Percentiles rank a stretch among this genome's conserved stretches.
phyloP scores from a whole-genome alignment of 495 filamentous ascomycete species.

The Neurospora discreta region DNA sequence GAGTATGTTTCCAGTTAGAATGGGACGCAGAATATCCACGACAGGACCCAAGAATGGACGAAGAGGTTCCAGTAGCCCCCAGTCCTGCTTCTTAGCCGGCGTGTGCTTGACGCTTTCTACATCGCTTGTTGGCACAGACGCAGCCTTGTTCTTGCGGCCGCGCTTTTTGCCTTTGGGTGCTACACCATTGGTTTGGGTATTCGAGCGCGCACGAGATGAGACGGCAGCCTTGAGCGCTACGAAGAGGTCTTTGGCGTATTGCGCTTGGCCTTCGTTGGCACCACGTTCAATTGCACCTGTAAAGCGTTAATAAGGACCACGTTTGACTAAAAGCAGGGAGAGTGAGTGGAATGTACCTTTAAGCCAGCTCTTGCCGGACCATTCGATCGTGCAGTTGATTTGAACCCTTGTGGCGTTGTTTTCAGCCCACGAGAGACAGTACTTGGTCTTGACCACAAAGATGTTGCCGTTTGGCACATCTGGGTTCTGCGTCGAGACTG shows the following conservation, averaged over 20 bases:
- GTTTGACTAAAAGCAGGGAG: neutral
- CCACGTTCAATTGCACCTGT: conserved; percentile 87
- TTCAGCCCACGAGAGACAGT: conserved; percentile 85
- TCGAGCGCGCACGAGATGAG: conserved; percentile 46
- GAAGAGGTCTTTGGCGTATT: conserved; percentile 68
- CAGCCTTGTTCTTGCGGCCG: conserved; percentile 46
- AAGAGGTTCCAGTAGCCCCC: conserved; percentile 75
- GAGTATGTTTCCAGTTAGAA: conserved; percentile 61
- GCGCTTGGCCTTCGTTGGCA: conserved; percentile 76
- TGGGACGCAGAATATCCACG: conserved; percentile 53
- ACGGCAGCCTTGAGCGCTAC: conserved; percentile 63
- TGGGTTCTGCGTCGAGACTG: conserved; percentile 74
- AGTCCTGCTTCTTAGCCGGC: conserved; percentile 37
- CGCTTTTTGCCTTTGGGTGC: conserved; percentile 38
- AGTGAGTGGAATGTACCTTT: conserved; percentile 51
- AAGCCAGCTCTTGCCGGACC: conserved; percentile 96
- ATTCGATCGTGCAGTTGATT: conserved; percentile 83
- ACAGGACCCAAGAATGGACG: conserved; percentile 60
- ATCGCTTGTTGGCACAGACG: conserved; percentile 29
- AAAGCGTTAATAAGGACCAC: conserved; percentile 7
- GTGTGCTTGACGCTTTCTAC: conserved; percentile 30
- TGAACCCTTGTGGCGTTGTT: conserved; percentile 73
- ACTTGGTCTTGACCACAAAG: conserved; percentile 84
- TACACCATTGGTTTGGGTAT: conserved; percentile 24
- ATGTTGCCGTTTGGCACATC: conserved; percentile 93